Conservation (phyloP, 441 rosid species). For the Metrosideros polymorpha region DNA sequence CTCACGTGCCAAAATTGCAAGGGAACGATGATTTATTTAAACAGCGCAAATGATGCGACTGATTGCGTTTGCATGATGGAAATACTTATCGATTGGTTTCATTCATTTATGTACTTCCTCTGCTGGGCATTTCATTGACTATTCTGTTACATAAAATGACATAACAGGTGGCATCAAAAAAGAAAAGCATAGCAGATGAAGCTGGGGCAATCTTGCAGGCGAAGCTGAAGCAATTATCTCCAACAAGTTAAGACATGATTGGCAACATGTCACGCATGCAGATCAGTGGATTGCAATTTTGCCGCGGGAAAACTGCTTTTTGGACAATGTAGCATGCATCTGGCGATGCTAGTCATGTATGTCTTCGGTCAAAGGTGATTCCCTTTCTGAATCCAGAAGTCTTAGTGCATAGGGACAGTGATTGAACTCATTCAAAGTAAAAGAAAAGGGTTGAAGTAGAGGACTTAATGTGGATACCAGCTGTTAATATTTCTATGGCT, state of each 20-base stretch:
- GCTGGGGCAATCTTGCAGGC: constrained; percentile 66
- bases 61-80: neutral
- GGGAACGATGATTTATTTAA: neutral
- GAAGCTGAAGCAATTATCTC: constrained; percentile 58
- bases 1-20: neutral
- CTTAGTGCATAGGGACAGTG: neutral
- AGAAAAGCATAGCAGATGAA: constrained; percentile 83
- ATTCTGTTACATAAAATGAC: neutral
- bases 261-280: neutral
- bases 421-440: neutral
- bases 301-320: neutral
- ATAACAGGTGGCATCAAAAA: constrained; percentile 75
- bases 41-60: neutral
- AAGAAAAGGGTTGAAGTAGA: neutral
- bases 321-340: neutral
- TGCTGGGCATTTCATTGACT: neutral
- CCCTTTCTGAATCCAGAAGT: neutral
- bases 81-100: neutral
- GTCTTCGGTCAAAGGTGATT: neutral
- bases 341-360: neutral
- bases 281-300: neutral
- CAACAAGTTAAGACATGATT: constrained; percentile 20
- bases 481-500: neutral
- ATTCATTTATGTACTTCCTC: neutral
- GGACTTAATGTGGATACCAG: neutral